Evolutionary conservation across 768 basidiomycete species (phyloP).

Genomic region (Tulasnella sp.): DNA sequence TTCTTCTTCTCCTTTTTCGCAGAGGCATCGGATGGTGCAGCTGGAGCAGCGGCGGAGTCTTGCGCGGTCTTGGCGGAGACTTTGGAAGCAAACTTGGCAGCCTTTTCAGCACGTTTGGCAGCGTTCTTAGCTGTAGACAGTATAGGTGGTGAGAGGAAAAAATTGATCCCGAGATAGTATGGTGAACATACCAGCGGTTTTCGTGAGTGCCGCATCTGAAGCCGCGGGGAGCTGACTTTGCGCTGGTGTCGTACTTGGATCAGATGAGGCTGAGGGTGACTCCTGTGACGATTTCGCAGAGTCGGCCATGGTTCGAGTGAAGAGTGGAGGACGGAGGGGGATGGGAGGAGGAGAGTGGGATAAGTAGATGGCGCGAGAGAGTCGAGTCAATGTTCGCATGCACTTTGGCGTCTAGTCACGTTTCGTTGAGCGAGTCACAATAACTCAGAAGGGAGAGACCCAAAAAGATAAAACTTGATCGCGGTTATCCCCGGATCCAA

Average conservation of each 20-base stretch:
- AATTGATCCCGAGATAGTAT: neutral
- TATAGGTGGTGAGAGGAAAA: neutral
- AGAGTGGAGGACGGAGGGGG: no score
- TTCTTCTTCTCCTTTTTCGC: conserved; percentile 48
- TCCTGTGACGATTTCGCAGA: no score
- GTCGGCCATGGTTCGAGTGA: no score
- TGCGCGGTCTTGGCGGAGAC: conserved; percentile 42
- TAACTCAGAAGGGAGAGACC: no score
- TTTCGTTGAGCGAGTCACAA: no score
- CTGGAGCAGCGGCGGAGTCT: conserved; percentile 29
- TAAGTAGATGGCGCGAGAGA: no score
- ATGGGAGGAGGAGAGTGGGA: no score
- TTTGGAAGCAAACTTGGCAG: conserved; percentile 48
- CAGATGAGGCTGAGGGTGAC: no score
- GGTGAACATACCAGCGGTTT: conserved; percentile 31
- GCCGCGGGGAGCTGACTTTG: neutral
- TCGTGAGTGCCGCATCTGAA: conserved; percentile 23
- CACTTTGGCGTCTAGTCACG: no score
- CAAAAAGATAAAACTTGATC: no score
- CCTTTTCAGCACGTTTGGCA: conserved; percentile 53
- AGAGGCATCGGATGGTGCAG: neutral
- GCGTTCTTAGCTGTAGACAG: conserved; percentile 61
- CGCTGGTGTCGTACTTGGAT: neutral
- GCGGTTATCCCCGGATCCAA: no score
- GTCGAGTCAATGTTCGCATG: no score